These are phyloP conservation scores for Rhodotorula glutinis DNA, from an alignment of 1,284 basidiomycete species.

Conservation along the genomic window DNA sequence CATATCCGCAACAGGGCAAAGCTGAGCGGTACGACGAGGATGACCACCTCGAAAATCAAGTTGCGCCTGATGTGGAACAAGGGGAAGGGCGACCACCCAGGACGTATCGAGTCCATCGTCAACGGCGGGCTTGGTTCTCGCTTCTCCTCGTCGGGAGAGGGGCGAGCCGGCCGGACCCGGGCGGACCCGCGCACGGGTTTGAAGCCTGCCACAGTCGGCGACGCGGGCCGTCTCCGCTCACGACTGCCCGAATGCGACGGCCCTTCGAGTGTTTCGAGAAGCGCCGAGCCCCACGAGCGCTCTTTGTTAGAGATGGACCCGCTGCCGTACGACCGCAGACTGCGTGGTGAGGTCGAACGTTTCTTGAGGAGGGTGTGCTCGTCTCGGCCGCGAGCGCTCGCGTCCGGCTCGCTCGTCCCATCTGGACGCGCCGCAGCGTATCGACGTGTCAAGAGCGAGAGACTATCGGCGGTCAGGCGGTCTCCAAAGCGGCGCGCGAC, in stretches of 20 bases:
- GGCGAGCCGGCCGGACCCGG: constrained; percentile 1
- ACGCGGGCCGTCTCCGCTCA: constrained; percentile 18
- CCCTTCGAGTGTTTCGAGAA: constrained; percentile 32
- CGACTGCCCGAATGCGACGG: background rate
- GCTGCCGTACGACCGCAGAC: background rate
- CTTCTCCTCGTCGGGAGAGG: background rate
- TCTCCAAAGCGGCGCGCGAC: constrained; percentile 3
- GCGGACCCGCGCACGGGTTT: background rate
- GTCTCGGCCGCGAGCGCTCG: constrained; percentile 25
- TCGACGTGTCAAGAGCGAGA: background rate
- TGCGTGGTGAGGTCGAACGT: constrained; percentile 12
- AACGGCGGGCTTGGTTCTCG: constrained; percentile 29
- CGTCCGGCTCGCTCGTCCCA: background rate
- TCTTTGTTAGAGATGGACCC: background rate
- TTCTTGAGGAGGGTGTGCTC: constrained; percentile 35
- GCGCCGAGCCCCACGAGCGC: constrained; percentile 25
- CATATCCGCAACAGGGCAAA: constrained; percentile 38
- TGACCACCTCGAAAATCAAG: constrained; percentile 38
- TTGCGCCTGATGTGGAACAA: constrained; percentile 36
- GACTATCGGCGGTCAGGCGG: background rate
- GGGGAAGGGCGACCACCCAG: constrained; percentile 32
- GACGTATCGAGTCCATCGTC: constrained; percentile 35
- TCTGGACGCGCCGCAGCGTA: background rate
- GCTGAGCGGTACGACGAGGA: constrained; percentile 35
- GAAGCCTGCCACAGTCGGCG: background rate